These are phyloP conservation scores for Phaeophleospora eucalypticola DNA, from an alignment of 2,329 filamentous ascomycete genomes.

Conservation along the genomic window DNA sequence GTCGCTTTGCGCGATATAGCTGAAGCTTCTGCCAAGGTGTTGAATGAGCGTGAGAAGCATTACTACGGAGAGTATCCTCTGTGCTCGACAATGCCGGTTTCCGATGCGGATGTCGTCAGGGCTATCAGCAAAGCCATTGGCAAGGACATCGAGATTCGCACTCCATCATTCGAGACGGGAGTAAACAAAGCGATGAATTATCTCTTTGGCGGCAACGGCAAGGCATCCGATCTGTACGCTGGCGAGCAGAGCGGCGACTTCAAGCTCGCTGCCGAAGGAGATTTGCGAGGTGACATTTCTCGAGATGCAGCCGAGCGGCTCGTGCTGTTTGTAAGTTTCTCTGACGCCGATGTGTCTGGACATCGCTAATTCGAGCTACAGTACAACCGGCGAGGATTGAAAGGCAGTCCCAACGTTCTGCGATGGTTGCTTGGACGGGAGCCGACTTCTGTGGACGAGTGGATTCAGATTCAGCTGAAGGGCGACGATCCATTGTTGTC, in stretches of 20 bases:
- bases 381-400: slow-evolving; percentile 16
- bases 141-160: slow-evolving; percentile 23
- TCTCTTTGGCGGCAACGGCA: slow-evolving; percentile 7
- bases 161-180: slow-evolving; percentile 17
- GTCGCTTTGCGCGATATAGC: slow-evolving; percentile 29
- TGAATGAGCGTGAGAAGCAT: slow-evolving; percentile 27
- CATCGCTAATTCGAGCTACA: too few relatives aligned
- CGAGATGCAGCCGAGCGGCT: slow-evolving; percentile 16
- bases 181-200: slow-evolving; percentile 14
- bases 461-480: slow-evolving; percentile 11
- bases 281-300: slow-evolving; percentile 10
- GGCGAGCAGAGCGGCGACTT: slow-evolving; percentile 1
- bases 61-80: slow-evolving; percentile 30
- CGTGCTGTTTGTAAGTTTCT: slow-evolving; percentile 19
- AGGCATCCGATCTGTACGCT: neutral
- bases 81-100: slow-evolving; percentile 19
- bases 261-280: slow-evolving; percentile 7
- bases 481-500: too few relatives aligned
- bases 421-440: slow-evolving; percentile 15
- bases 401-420: slow-evolving; percentile 16
- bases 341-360: too few relatives aligned
- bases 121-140: slow-evolving; percentile 21
- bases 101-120: slow-evolving; percentile 20
- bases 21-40: slow-evolving; percentile 21
- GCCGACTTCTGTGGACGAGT: slow-evolving; percentile 13